A percentile compares a stretch with the other conserved stretches of the same genome.
phyloP scores from a whole-genome alignment of 192 early-diverging fungal species.

The Glomus cerebriforme region DNA sequence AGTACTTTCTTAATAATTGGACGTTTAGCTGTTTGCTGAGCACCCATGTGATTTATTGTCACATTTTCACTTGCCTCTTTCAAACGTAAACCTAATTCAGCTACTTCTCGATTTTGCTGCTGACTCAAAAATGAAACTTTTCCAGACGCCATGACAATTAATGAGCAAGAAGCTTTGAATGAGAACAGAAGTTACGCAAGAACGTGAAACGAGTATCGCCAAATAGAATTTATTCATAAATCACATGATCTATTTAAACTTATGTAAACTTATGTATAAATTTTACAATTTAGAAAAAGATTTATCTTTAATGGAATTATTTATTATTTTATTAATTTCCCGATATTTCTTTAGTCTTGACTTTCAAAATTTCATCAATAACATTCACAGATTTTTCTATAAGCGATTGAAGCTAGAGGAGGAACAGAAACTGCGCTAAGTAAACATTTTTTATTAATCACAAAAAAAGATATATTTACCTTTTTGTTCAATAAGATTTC shows the following conservation, averaged over 20 bases:
- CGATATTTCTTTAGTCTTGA: slow-evolving; percentile 70
- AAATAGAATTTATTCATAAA: too few species aligned
- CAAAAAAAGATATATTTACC: slow-evolving; percentile 37
- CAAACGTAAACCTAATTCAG: not conserved
- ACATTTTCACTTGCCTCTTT: slow-evolving; percentile 17
- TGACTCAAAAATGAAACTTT: not conserved
- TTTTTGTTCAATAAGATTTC: slow-evolving; percentile 58
- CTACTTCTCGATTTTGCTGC: slow-evolving; percentile 9
- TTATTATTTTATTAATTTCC: slow-evolving; percentile 32
- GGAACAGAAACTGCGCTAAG: not conserved
- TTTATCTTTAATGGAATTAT: too few species aligned
- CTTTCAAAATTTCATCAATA: slow-evolving; percentile 64
- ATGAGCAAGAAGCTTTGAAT: too few species aligned
- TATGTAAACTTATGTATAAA: too few species aligned
- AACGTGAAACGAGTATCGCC: too few species aligned
- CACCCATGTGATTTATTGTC: not conserved
- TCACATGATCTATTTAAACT: too few species aligned
- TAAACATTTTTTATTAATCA: not conserved
- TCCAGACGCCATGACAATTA: not conserved
- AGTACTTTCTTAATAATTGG: slow-evolving; percentile 31
- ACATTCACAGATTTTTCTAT: slow-evolving; percentile 66
- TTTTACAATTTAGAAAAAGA: too few species aligned
- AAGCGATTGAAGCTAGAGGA: slow-evolving; percentile 53
- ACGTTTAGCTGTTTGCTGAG: not conserved
- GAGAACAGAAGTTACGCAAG: too few species aligned